A percentile compares a stretch with the other conserved stretches of the same genome.
These are phyloP conservation scores for Warburgia ugandensis DNA, from an alignment of 164 flowering plant genomes.

Conservation along the genomic window DNA sequence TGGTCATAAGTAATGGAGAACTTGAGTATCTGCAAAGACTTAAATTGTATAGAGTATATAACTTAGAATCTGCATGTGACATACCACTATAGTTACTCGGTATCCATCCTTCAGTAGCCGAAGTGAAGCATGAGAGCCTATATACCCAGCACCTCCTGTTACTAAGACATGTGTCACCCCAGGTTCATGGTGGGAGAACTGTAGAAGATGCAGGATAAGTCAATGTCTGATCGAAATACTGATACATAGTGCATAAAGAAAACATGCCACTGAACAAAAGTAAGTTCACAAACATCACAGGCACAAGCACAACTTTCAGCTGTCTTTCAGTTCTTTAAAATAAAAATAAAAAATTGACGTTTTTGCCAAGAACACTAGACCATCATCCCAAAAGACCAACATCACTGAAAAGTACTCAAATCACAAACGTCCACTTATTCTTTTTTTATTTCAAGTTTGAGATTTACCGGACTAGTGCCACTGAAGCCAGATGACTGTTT, in stretches of 20 bases:
- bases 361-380: no score
- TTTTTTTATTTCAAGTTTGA: neutral
- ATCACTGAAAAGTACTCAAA: no score
- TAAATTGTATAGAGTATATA: neutral
- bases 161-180: slow-evolving; percentile 91
- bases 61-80: neutral
- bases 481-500: slow-evolving; percentile 58
- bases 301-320: no score
- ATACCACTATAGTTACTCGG: slow-evolving; percentile 91
- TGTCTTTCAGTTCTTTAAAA: no score
- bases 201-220: slow-evolving; percentile 7
- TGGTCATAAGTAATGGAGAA: neutral
- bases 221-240: neutral
- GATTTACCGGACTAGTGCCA: slow-evolving; percentile 50
- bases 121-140: slow-evolving; percentile 92
- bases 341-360: no score
- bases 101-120: slow-evolving; percentile 75
- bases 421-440: no score
- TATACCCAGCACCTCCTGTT: slow-evolving; percentile 97
- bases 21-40: no score
- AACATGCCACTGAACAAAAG: neutral
- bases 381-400: no score
- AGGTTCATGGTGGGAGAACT: slow-evolving; percentile 70
- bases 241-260: neutral
- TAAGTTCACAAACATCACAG: neutral